Percentiles rank a stretch among this genome's conserved stretches.
Evolutionary conservation across 2,329 filamentous ascomycete genomes (phyloP).

Genomic region (Trichoderma polysporum): DNA sequence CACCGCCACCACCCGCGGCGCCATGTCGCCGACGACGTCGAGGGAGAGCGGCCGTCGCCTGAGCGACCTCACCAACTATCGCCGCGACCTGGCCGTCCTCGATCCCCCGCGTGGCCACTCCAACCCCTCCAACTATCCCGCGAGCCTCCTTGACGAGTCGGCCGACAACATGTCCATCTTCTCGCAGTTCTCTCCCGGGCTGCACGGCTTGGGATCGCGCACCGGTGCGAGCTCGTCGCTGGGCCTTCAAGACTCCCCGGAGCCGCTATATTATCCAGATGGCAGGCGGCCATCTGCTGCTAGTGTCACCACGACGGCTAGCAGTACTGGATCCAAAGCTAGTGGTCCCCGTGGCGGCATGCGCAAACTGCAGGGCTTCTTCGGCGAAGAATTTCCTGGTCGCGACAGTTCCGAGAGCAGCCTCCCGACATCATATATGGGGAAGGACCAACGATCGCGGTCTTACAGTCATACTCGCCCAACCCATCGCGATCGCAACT

Average conservation of each 20-base stretch:
- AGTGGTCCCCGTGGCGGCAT: conserved; percentile 69
- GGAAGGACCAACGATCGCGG: conserved; percentile 62
- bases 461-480: conserved; percentile 61
- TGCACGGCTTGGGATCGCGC: conserved; percentile 48
- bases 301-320: conserved; percentile 74
- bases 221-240: conserved; percentile 36
- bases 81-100: conserved; percentile 68
- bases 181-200: conserved; percentile 70
- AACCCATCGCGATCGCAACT: conserved; percentile 69
- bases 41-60: conserved; percentile 51
- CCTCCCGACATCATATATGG: conserved; percentile 48
- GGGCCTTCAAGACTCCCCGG: conserved; percentile 56
- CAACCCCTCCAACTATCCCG: conserved; percentile 49
- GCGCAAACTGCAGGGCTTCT: conserved; percentile 86
- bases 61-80: conserved; percentile 67
- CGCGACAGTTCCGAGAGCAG: conserved; percentile 73
- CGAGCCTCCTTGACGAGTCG: conserved; percentile 73
- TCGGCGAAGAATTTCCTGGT: conserved; percentile 82
- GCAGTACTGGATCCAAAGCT: conserved; percentile 78
- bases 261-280: conserved; percentile 62
- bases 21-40: conserved; percentile 47
- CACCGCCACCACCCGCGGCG: conserved; percentile 43
- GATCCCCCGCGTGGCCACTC: conserved; percentile 61
- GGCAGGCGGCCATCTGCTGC: conserved; percentile 83
- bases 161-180: conserved; percentile 63